Percentiles rank a stretch among this genome's conserved stretches.
Evolutionary conservation across 306 rosid genomes (phyloP).

Genomic region (Lathyrus sativus): DNA sequence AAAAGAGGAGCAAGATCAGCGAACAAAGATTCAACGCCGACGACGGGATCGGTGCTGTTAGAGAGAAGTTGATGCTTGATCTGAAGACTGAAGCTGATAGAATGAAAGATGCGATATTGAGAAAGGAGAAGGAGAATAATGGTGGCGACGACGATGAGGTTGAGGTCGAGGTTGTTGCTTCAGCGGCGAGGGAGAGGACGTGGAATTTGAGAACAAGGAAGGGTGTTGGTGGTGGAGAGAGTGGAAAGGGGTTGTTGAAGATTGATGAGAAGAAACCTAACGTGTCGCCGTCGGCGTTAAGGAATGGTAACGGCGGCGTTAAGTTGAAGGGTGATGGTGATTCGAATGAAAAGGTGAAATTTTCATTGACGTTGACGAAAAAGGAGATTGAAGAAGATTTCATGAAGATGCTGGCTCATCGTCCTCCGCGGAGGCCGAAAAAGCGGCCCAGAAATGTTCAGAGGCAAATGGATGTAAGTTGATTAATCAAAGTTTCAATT

Average conservation of each 20-base stretch:
- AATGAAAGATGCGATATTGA: slow-evolving; percentile 67
- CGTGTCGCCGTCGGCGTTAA: slow-evolving; percentile 47
- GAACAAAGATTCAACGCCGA: slow-evolving; percentile 40
- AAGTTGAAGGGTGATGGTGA: slow-evolving; percentile 39
- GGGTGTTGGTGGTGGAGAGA: slow-evolving; percentile 42
- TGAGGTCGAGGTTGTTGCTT: background rate
- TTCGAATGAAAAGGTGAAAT: slow-evolving; percentile 49
- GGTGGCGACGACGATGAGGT: slow-evolving; percentile 4
- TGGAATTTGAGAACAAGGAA: slow-evolving; percentile 82
- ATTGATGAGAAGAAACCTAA: slow-evolving; percentile 57
- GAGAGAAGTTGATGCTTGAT: slow-evolving; percentile 83
- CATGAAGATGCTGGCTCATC: slow-evolving; percentile 57
- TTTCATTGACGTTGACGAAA: slow-evolving; percentile 57
- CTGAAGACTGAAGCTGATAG: slow-evolving; percentile 68
- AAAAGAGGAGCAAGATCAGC: slow-evolving; percentile 35
- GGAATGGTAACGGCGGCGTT: slow-evolving; percentile 48
- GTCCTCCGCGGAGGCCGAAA: slow-evolving; percentile 81
- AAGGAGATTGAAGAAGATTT: slow-evolving; percentile 91
- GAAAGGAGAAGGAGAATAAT: slow-evolving; percentile 43
- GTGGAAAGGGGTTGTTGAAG: slow-evolving; percentile 47
- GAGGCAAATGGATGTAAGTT: slow-evolving; percentile 72
- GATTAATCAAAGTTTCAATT: background rate
- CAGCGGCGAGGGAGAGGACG: slow-evolving; percentile 43
- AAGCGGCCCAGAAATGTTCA: slow-evolving; percentile 63
- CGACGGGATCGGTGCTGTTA: slow-evolving; percentile 75